A percentile compares a stretch with the other conserved stretches of the same genome.
Evolutionary conservation across 2,329 filamentous ascomycete species (phyloP).

Genomic region (Pestalotiopsis sp.): DNA sequence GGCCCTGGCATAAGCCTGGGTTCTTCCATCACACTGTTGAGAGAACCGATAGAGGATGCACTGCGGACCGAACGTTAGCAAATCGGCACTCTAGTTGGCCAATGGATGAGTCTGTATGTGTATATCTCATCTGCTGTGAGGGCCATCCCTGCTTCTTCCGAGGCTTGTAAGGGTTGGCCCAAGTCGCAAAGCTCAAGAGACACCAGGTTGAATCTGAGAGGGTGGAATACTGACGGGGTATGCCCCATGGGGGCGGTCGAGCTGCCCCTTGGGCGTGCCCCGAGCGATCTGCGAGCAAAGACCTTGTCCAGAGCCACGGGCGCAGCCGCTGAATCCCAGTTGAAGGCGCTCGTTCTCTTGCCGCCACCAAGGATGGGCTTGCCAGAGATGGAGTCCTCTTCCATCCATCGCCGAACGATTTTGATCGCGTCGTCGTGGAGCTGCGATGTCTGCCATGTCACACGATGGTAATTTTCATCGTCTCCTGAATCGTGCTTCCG

Average conservation of each 20-base stretch:
- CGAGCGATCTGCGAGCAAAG: constrained; percentile 36
- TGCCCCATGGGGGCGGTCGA: constrained; percentile 22
- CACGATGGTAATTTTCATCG: constrained; percentile 59
- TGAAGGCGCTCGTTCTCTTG: constrained; percentile 52
- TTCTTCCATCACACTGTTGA: not conserved
- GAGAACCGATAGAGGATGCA: constrained; percentile 1
- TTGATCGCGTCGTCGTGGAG: constrained; percentile 54
- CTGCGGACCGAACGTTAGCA: not conserved
- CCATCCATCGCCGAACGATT: constrained; percentile 66
- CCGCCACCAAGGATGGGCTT: constrained; percentile 45
- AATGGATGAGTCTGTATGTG: not conserved
- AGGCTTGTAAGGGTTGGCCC: not conserved
- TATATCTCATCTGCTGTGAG: too few relatives aligned
- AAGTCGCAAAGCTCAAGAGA: not conserved
- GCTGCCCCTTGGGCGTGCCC: constrained; percentile 23
- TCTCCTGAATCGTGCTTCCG: constrained; percentile 57
- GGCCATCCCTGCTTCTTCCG: too few relatives aligned
- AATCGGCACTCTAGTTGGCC: not conserved
- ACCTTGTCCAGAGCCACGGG: constrained; percentile 49
- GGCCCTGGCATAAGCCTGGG: not conserved
- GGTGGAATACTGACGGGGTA: not conserved
- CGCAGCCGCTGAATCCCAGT: constrained; percentile 58
- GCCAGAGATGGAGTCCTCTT: constrained; percentile 60
- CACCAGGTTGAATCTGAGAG: not conserved
- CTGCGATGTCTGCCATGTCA: constrained; percentile 57